A percentile compares a stretch with the other conserved stretches of the same genome.
phyloP scores from a whole-genome alignment of 495 filamentous ascomycete species.

The Geopyxis carbonaria region DNA sequence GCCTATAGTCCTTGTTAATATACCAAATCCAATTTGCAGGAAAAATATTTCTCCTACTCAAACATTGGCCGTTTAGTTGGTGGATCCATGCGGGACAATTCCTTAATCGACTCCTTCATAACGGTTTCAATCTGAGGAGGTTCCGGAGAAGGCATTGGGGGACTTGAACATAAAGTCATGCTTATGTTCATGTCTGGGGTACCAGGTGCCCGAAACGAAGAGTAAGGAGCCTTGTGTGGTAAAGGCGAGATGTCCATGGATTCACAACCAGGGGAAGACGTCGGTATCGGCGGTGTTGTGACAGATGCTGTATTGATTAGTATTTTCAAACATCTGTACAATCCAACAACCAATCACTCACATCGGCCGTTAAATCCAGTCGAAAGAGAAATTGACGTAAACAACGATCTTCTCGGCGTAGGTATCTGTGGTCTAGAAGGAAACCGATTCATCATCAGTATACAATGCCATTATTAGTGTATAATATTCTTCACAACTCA shows the following conservation, averaged over 20 bases:
- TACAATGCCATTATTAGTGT: background rate
- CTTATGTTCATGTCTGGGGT: slow-evolving; percentile 13
- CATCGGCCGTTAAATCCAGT: slow-evolving; percentile 42
- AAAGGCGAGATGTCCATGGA: slow-evolving; percentile 89
- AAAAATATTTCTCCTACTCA: slow-evolving; percentile 18
- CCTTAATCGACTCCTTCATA: no score
- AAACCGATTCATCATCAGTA: slow-evolving; percentile 1
- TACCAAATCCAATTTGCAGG: background rate
- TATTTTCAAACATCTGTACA: no score
- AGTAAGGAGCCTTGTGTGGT: slow-evolving; percentile 54
- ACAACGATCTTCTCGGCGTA: slow-evolving; percentile 83
- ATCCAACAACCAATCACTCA: slow-evolving; percentile 34
- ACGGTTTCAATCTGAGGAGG: no score
- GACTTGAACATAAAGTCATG: slow-evolving; percentile 17
- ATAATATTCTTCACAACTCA: no score
- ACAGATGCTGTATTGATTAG: no score
- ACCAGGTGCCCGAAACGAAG: slow-evolving; percentile 6
- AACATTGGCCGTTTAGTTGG: slow-evolving; percentile 9
- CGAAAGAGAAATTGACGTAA: slow-evolving; percentile 41
- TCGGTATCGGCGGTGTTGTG: slow-evolving; percentile 68
- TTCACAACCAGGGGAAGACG: slow-evolving; percentile 67
- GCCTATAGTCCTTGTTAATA: slow-evolving; percentile 17
- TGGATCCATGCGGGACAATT: slow-evolving; percentile 16
- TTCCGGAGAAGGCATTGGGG: slow-evolving; percentile 13
- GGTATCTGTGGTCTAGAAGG: slow-evolving; percentile 62